These are phyloP conservation scores for Cercospora beticola DNA, from an alignment of 2,329 filamentous ascomycete species.

Conservation along the genomic window DNA sequence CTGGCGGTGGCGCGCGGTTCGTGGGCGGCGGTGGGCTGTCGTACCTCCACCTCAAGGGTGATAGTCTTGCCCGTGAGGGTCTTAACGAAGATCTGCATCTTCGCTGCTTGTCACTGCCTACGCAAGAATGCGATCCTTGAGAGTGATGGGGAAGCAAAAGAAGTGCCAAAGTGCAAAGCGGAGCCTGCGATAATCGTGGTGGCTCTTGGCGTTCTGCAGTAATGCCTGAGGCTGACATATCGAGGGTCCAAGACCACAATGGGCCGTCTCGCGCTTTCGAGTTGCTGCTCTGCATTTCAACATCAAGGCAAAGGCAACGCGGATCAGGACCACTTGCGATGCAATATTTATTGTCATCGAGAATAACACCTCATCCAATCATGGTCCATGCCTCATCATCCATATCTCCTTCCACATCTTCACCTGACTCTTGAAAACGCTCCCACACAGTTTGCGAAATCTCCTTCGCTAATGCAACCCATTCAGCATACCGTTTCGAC, in stretches of 20 bases:
- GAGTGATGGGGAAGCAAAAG: constrained; percentile 8
- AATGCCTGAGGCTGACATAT: neutral
- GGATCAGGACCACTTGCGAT: neutral
- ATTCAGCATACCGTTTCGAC: neutral
- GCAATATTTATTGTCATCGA: neutral
- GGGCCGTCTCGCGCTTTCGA: neutral
- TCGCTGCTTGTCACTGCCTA: constrained; percentile 9
- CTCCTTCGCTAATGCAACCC: neutral
- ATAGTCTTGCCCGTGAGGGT: constrained; percentile 99
- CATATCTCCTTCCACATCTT: neutral
- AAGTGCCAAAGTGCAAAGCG: neutral
- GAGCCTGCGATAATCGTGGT: constrained; percentile 8
- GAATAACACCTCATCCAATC: neutral
- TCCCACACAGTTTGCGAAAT: neutral
- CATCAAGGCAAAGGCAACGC: neutral
- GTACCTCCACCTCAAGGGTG: constrained; percentile 94
- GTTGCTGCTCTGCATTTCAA: neutral
- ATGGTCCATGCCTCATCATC: neutral
- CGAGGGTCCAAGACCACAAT: neutral
- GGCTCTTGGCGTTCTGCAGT: neutral
- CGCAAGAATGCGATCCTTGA: constrained; percentile 16
- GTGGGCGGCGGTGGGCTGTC: constrained; percentile 34
- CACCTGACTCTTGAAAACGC: neutral
- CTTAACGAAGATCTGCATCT: constrained; percentile 97
- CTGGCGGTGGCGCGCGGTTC: neutral